Base-by-base conservation (phyloP, 306 rosid species). In the Trifolium pratense region DNA sequence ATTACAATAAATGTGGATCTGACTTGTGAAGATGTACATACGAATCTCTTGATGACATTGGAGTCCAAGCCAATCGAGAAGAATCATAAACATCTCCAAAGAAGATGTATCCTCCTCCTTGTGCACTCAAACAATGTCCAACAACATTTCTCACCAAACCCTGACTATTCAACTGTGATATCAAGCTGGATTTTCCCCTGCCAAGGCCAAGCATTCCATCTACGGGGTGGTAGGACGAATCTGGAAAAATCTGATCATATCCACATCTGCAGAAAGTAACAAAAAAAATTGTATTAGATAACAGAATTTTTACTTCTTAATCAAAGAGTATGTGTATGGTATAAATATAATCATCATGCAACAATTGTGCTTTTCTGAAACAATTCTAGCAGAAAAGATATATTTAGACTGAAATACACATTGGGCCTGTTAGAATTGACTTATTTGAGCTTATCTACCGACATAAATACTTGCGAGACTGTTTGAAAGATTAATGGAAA, bases 151-250 rank as follows among this genome's bases (percentile, higher is more conserved):
- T 34, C 17, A 89, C 84, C 66, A 86, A 69, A 56, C 96, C 97
- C 73, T 88, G 97, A 76, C 82, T 82, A 49, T 76, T 79, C 68
- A 93, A 84, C 76, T 93, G 98, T 17, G 98, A 89, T 51, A 89
- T 74, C 42, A 91, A 81, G 80, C 98, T 89, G 65, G 95, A 65
- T 75, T 77, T 86, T 53, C 98, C 98, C 75, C 85, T 87, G 36
- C 98, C 98, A 46, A 93, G 91, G 46, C 98, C 98, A 8, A 93
- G 94, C 74, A 93, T 79, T 76, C 98, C 98, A 70, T 93, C 98
- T 40, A 84, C 62, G 8, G 96, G 89, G 76, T 82, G 93, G 70
- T 79, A 56, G 58, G 89, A 89, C 51, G 89, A 72, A 52, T 89
- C 88, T 45, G 91, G 96, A 75, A 69, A 84, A 12, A 77, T 10